Percentiles rank a stretch among this genome's conserved stretches.
phyloP scores from a whole-genome alignment of 306 rosid genomes.

The Alnus glutinosa region DNA sequence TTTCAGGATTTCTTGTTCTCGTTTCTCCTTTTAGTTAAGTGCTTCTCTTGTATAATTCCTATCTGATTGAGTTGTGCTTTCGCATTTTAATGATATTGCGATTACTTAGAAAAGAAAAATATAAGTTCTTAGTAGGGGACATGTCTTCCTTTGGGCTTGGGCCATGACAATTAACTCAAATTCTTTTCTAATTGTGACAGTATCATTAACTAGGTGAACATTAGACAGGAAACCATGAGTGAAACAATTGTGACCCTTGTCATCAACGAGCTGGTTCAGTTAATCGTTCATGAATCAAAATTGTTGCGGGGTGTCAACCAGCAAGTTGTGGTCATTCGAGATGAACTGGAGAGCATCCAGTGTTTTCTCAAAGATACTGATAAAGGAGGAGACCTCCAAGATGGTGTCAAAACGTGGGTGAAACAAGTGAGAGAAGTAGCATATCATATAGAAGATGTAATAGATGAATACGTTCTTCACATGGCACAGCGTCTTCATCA shows the following conservation, averaged over 20 bases:
- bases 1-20: no score
- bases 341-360: background rate
- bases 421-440: background rate
- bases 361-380: constrained; percentile 14
- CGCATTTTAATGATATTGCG: no score
- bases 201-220: background rate
- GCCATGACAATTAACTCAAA: no score
- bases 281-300: constrained; percentile 6
- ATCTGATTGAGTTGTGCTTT: no score
- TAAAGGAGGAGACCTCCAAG: background rate
- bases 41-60: no score
- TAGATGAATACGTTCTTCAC: no score
- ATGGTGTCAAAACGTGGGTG: constrained; percentile 6
- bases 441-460: background rate
- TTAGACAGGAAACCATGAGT: background rate
- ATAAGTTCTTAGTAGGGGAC: no score
- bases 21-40: no score
- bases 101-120: no score
- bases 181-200: no score
- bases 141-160: no score
- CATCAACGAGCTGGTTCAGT: background rate
- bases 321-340: background rate
- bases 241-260: constrained; percentile 8
- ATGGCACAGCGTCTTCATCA: no score
- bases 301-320: background rate